phyloP scores from a whole-genome alignment of 176 grass and related monocot genomes.

The Juncus effusus region DNA sequence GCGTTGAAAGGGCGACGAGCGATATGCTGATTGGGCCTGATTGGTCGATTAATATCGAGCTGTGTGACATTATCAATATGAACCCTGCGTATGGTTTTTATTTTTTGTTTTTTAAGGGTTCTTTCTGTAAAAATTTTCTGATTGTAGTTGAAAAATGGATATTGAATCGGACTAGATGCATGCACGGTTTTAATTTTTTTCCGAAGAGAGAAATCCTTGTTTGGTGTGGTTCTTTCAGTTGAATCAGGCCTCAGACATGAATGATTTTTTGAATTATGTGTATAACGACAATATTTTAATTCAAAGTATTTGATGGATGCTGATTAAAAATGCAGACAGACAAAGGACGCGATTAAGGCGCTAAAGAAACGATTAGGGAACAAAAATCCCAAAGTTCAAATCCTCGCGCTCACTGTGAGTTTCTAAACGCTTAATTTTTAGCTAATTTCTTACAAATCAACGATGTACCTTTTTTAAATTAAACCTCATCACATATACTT shows the following conservation, averaged over 20 bases:
- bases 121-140: constrained; percentile 7
- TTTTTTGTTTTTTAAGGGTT: neutral
- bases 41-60: constrained; percentile 96
- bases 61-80: constrained; percentile 98
- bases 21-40: constrained; percentile 91
- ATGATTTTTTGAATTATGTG: neutral
- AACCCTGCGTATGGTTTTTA: constrained; percentile 63
- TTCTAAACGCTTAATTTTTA: constrained; percentile 7
- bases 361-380: constrained; percentile 96
- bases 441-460: neutral
- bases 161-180: neutral
- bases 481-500: constrained; percentile 8
- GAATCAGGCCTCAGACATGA: neutral
- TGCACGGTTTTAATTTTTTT: neutral
- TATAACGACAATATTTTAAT: neutral
- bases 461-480: neutral
- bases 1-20: constrained; percentile 83
- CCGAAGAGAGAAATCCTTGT: neutral
- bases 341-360: constrained; percentile 83
- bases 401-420: constrained; percentile 89
- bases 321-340: constrained; percentile 59
- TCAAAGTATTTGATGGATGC: constrained; percentile 28
- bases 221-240: constrained; percentile 4
- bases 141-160: neutral
- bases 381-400: constrained; percentile 93